Conservation (phyloP, 2,329 filamentous ascomycete genomes). For the Fonsecaea pugnacius region DNA sequence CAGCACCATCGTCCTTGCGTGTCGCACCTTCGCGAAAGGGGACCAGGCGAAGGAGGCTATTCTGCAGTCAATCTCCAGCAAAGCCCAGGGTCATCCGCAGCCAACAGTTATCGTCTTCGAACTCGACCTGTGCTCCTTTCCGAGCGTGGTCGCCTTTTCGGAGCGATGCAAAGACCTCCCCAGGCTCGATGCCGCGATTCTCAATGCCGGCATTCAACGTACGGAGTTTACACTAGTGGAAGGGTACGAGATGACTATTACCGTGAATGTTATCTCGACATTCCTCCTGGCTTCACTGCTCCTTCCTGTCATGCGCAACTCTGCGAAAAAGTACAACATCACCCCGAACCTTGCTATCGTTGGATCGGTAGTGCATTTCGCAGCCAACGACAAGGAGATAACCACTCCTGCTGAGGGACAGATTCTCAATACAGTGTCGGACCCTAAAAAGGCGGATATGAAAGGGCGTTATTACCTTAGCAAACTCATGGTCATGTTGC, state of each 20-base stretch:
- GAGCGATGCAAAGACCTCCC: constrained; percentile 40
- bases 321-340: constrained; percentile 39
- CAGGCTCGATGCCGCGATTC: constrained; percentile 45
- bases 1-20: constrained; percentile 52
- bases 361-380: constrained; percentile 45
- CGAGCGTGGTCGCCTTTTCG: constrained; percentile 46
- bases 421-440: constrained; percentile 34
- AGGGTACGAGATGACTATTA: constrained; percentile 38
- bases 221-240: constrained; percentile 39
- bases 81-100: constrained; percentile 1
- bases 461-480: constrained; percentile 49
- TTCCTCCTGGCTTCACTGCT: constrained; percentile 37
- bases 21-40: constrained; percentile 45
- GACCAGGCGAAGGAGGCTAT: constrained; percentile 43
- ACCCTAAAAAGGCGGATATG: constrained; percentile 46
- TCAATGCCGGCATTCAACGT: constrained; percentile 52
- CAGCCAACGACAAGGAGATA: constrained; percentile 39
- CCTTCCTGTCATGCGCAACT: constrained; percentile 48
- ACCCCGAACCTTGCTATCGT: constrained; percentile 41
- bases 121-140: constrained; percentile 47
- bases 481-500: constrained; percentile 46
- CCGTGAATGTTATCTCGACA: constrained; percentile 39
- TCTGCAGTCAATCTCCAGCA: constrained; percentile 34
- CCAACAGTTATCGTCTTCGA: constrained; percentile 33
- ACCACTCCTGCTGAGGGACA: constrained; percentile 26